These are phyloP conservation scores for Chrysanthemum lavandulifolium DNA, from an alignment of 129 eudicot genomes.

Conservation along the genomic window DNA sequence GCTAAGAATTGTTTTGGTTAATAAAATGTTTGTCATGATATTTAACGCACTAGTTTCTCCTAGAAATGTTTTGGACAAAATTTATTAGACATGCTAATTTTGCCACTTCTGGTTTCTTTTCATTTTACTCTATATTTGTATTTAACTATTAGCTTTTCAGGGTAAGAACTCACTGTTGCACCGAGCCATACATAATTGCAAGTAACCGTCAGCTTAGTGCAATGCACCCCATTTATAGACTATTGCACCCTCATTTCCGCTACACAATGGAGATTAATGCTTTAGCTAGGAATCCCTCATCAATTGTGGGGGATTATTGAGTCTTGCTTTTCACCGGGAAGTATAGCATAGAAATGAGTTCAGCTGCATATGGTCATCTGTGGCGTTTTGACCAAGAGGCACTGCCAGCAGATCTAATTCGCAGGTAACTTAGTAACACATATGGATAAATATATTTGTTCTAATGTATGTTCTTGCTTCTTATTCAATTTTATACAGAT, in stretches of 20 bases:
- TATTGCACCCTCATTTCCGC: constrained; percentile 65
- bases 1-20: too few species aligned
- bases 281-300: constrained; percentile 59
- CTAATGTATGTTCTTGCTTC: too few species aligned
- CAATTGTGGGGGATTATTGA: constrained; percentile 56
- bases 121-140: neutral
- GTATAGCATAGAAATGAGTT: constrained; percentile 56
- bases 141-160: constrained; percentile 31
- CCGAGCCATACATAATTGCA: constrained; percentile 78
- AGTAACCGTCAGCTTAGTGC: constrained; percentile 67
- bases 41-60: too few species aligned
- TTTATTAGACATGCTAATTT: neutral
- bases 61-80: neutral
- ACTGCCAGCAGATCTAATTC: constrained; percentile 30
- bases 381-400: constrained; percentile 64
- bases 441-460: too few species aligned
- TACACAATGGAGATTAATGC: constrained; percentile 86
- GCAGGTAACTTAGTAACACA: constrained; percentile 6
- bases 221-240: constrained; percentile 67
- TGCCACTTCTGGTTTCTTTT: neutral
- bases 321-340: constrained; percentile 38
- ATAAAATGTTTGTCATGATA: too few species aligned
- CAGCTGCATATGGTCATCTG: constrained; percentile 50
- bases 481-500: neutral
- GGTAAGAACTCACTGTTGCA: constrained; percentile 71